phyloP scores from a whole-genome alignment of 305 asterid species.

The Rubia tinctorum region DNA sequence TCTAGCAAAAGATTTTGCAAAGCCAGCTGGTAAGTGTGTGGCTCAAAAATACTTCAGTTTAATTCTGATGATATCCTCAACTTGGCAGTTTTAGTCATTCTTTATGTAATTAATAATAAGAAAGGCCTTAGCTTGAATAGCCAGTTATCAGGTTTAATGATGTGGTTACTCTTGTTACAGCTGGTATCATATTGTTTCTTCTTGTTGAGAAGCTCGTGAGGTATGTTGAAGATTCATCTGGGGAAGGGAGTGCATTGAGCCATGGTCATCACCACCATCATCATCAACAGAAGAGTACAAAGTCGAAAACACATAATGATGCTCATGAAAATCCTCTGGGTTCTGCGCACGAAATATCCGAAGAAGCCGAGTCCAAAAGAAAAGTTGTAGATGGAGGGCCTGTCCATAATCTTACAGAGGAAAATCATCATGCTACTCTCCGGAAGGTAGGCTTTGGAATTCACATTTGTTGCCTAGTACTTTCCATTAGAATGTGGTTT shows the following conservation, averaged over 20 bases:
- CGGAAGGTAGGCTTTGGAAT: slow-evolving; percentile 64
- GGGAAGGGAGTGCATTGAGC: slow-evolving; percentile 48
- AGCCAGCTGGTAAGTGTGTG: not conserved
- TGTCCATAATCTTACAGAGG: slow-evolving; percentile 31
- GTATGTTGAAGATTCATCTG: slow-evolving; percentile 78
- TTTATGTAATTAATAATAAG: not conserved
- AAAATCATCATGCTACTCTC: slow-evolving; percentile 35
- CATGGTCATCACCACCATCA: slow-evolving; percentile 86
- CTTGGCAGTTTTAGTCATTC: not conserved
- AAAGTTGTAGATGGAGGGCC: slow-evolving; percentile 31
- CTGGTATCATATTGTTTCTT: slow-evolving; percentile 87
- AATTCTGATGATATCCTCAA: not conserved
- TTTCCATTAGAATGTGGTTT: slow-evolving; percentile 1
- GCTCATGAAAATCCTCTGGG: slow-evolving; percentile 41
- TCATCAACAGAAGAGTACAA: slow-evolving; percentile 50
- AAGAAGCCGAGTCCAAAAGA: slow-evolving; percentile 30
- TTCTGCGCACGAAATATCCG: slow-evolving; percentile 26
- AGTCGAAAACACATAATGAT: slow-evolving; percentile 47
- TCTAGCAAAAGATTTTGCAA: not conserved
- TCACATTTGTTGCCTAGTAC: slow-evolving; percentile 6
- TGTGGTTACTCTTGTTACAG: slow-evolving; percentile 48
- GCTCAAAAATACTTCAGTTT: not conserved
- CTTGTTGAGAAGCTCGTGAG: slow-evolving; percentile 95
- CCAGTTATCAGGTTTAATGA: not conserved
- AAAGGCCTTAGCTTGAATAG: not conserved